Evolutionary conservation across 805 yeast species (phyloP).

Genomic region (Candida lessepsii): DNA sequence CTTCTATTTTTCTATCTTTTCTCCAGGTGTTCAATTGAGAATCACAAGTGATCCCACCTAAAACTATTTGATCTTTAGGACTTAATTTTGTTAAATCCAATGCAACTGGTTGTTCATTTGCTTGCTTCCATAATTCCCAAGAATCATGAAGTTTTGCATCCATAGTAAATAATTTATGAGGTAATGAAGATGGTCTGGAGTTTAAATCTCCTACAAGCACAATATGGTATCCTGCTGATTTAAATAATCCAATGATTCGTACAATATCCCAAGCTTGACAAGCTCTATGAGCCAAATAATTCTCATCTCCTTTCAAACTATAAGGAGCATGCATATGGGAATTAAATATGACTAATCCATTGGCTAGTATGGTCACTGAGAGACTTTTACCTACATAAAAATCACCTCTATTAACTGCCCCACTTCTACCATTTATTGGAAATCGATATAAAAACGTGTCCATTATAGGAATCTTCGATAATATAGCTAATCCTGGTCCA

Average conservation of each 20-base stretch:
- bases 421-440: conserved; percentile 91
- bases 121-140: conserved; percentile 65
- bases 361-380: conserved; percentile 62
- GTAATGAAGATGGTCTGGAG: conserved; percentile 82
- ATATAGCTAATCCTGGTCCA: conserved; percentile 89
- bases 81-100: conserved; percentile 23
- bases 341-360: conserved; percentile 75
- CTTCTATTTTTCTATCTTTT: conserved; percentile 46
- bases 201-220: conserved; percentile 92
- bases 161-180: conserved; percentile 67
- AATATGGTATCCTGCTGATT: conserved; percentile 76
- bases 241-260: conserved; percentile 57
- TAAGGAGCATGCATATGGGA: conserved; percentile 99
- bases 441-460: conserved; percentile 77
- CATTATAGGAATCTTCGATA: conserved; percentile 81
- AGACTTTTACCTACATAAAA: conserved; percentile 95
- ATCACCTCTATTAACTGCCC: conserved; percentile 92
- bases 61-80: conserved; percentile 53
- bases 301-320: conserved; percentile 70
- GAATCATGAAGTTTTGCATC: conserved; percentile 75
- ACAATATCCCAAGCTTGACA: conserved; percentile 97
- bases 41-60: conserved; percentile 90
- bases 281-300: conserved; percentile 85
- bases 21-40: conserved; percentile 88
- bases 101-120: conserved; percentile 6